Base-by-base conservation (phyloP, 352 stramenopile genomes). In the Phytophthora podocarpi region DNA sequence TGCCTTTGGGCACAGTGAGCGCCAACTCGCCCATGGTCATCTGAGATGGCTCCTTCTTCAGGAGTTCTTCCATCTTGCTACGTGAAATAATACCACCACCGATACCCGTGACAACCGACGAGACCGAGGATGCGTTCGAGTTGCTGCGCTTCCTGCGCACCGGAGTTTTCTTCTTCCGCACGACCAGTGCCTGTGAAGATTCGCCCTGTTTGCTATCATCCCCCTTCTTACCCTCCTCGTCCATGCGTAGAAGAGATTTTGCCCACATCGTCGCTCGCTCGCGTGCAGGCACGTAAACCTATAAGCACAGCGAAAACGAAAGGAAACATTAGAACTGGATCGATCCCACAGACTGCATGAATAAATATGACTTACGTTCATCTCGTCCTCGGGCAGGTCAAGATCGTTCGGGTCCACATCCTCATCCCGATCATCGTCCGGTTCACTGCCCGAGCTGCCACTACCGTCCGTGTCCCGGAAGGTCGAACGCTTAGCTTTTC, bases 21-120 rank as follows among this genome's bases (percentile, higher is more conserved):
- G 86, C 86, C 13, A 95, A 51, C 48, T 95, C 81, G 15, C 86
- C 83, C 85, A 95, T 93, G 0, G 84, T 93, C 85, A 93, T 93
- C 59, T 92, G 75, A 7, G 82, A 89, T 2, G 79, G 80, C 56
- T 90, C 78, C 37, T 93, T 91, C 71, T 87, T 82, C 26, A 79
- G 13, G 16, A 87, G 46, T 43, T 90, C 76, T 12, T 85, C 72
- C 26, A 80, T 75, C 58, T 86, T 87, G 31, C 62, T 78, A 24
- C 76, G 74, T 42, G 68, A 31, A 7, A 62, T 50, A 13, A 69
- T 46, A 11, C 59, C 42, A 34, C 58, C 56, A 6, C 59, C 64
- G 9, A 77, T 73, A 10, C 64, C 70, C 2, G 70, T 72, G 2
- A 72, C 52, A 37, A 76, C 32, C 1, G 82, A 87, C 11, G 67